These are phyloP conservation scores for Pythium guiyangense DNA, from an alignment of 352 stramenopile species.

Conservation along the genomic window DNA sequence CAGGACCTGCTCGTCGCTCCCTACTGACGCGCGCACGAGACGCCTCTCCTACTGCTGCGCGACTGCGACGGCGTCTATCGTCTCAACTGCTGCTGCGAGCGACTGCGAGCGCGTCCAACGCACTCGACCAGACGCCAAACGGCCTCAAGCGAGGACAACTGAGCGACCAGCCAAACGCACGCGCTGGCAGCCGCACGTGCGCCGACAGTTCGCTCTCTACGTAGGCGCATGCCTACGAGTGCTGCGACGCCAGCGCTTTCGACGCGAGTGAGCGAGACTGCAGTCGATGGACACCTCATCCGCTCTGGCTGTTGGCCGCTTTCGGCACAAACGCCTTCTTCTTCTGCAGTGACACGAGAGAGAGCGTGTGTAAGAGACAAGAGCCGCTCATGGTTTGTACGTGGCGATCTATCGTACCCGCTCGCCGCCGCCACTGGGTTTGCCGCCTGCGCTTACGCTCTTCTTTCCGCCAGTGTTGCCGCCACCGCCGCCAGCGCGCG, in stretches of 20 bases:
- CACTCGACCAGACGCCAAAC: too few relatives aligned
- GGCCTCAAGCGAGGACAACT: rapidly evolving
- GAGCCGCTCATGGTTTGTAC: too few relatives aligned
- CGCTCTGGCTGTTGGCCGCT: slow-evolving; percentile 18
- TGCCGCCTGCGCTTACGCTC: slow-evolving; percentile 5
- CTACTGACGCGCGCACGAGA: too few relatives aligned
- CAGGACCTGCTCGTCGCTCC: too few relatives aligned
- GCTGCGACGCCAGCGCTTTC: not conserved
- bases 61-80: not conserved
- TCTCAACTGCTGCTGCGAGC: too few relatives aligned
- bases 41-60: not conserved
- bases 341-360: slow-evolving; percentile 27
- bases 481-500: not conserved
- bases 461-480: slow-evolving; percentile 22
- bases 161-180: too few relatives aligned
- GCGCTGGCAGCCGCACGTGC: too few relatives aligned
- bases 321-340: slow-evolving; percentile 68
- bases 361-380: not conserved
- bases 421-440: slow-evolving; percentile 16
- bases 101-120: too few relatives aligned
- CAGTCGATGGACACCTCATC: not conserved
- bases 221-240: not conserved
- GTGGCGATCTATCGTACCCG: not conserved
- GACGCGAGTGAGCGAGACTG: not conserved
- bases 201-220: too few relatives aligned